A percentile compares a stretch with the other conserved stretches of the same genome.
These are phyloP conservation scores for Ascochyta fabae DNA, from an alignment of 2,329 filamentous ascomycete species.

Conservation along the genomic window DNA sequence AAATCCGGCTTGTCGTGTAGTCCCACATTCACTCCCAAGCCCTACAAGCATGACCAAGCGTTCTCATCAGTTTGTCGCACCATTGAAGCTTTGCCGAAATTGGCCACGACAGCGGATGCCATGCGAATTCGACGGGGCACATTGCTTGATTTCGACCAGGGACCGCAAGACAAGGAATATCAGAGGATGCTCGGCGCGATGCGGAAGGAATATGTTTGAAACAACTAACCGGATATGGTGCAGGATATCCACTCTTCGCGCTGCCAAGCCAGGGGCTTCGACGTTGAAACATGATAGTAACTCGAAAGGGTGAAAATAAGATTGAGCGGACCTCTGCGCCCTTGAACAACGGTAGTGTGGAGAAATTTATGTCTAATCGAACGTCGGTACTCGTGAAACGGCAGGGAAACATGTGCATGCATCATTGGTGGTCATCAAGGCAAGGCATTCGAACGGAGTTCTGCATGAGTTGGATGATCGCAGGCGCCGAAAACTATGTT, in stretches of 20 bases:
- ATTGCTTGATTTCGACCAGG: conserved; percentile 4
- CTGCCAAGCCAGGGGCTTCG: conserved; percentile 17
- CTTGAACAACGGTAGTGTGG: conserved; percentile 1
- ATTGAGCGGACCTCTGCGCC: conserved; percentile 13
- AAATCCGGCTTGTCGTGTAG: background rate
- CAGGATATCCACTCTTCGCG: conserved; percentile 20
- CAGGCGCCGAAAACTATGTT: too few species aligned
- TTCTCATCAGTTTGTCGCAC: conserved; percentile 15
- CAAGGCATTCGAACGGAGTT: background rate
- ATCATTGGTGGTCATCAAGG: background rate
- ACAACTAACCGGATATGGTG: conserved; percentile 19
- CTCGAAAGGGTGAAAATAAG: conserved; percentile 8
- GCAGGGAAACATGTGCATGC: background rate
- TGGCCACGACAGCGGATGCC: conserved; percentile 8
- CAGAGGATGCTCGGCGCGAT: conserved; percentile 12
- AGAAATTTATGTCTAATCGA: conserved; percentile 1
- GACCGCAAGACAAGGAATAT: conserved; percentile 16
- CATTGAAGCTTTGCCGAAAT: conserved; percentile 9
- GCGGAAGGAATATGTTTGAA: conserved; percentile 25
- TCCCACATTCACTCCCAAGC: conserved; percentile 13
- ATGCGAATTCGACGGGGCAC: conserved; percentile 17
- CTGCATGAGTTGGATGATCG: background rate
- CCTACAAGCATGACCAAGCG: conserved; percentile 13
- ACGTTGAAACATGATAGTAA: conserved; percentile 24
- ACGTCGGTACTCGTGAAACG: background rate